Evolutionary conservation across 306 rosid species (phyloP), one percentile per base, ranked within the genome.

Genomic region (Carpinus viminea): DNA sequence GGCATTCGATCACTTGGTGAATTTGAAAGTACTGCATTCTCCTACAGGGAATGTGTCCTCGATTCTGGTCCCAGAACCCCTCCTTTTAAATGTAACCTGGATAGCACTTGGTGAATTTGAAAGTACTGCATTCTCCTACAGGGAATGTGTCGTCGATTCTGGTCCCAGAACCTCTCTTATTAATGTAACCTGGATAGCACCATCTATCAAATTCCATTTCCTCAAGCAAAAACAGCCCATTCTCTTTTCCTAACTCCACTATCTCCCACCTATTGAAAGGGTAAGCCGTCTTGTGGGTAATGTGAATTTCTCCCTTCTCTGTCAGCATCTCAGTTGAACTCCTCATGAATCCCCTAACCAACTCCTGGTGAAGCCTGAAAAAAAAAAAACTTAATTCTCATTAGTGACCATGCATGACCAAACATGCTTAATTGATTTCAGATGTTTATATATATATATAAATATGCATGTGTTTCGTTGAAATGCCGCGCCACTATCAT

Each of bases 271-370:
- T 15, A 20, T 28, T 7, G 61, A 12, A 88, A 5, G 90, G 84
- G 21, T 82, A 0, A 0, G 79, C 4, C 2, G 74, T 83, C 85
- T 90, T 88, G 89, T 87, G 90, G 0, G 90, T 83, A 2, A 87
- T 41, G 70, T 89, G 91, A 70, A 87, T 80, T 74, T 83, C 79
- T 1, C 85, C 89, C 1, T 2, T 12, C 7, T 0, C 1, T 12
- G 3, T 17, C 36, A 87, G 24, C 83, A 87, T 65, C 11, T 18
- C 1, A 1, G 15, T 41, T 20, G 85, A 83, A 76, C 24, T 83
- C 3, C 18, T 4, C 20, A 87, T 8, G 76, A 87, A 83, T 1
- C 72, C 80, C 8, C 83, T 31, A 45, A 85, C 87, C 71, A 87
- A 1, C 7, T 24, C 0, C 21, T 53, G 47, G 56, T 87, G 88